Evolutionary conservation across 2,329 filamentous ascomycete genomes (phyloP).

Genomic region (Penicillium sp.): DNA sequence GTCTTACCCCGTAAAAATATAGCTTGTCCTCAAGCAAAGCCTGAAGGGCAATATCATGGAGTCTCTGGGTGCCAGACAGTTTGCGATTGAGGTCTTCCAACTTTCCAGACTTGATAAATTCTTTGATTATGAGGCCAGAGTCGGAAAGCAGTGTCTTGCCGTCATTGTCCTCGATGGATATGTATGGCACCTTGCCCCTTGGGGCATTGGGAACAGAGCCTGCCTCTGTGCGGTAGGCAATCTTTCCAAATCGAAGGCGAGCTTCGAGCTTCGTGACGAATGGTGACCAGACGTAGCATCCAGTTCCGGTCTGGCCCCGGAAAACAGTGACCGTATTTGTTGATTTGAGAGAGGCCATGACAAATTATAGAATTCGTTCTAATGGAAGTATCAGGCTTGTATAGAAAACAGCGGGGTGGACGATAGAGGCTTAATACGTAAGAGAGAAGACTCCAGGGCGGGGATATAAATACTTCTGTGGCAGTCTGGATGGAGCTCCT

Average conservation of each 20-base stretch:
- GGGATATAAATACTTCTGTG: not conserved
- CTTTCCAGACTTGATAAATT: conserved; percentile 44
- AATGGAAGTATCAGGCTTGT: no score
- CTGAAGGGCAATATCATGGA: conserved; percentile 54
- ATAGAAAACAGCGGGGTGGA: no score
- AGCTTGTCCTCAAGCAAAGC: conserved; percentile 62
- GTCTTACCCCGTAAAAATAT: conserved; percentile 55
- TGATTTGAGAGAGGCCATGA: not conserved
- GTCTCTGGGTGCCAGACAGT: conserved; percentile 41
- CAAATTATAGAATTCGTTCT: no score
- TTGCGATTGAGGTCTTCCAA: conserved; percentile 52
- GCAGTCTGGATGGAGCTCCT: not conserved
- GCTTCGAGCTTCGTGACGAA: conserved; percentile 65
- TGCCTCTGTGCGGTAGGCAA: conserved; percentile 48
- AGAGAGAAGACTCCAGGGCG: no score
- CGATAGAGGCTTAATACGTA: no score
- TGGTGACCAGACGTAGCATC: conserved; percentile 58
- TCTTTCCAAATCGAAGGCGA: conserved; percentile 55
- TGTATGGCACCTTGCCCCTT: conserved; percentile 62
- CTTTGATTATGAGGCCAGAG: conserved; percentile 56
- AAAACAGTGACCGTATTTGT: conserved; percentile 43
- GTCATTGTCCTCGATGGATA: conserved; percentile 35
- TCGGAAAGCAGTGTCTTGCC: conserved; percentile 46
- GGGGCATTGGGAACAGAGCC: conserved; percentile 53
- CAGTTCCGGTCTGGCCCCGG: conserved; percentile 49